Conservation (phyloP, 2,329 filamentous ascomycete genomes). For the Clarireedia sp. region DNA sequence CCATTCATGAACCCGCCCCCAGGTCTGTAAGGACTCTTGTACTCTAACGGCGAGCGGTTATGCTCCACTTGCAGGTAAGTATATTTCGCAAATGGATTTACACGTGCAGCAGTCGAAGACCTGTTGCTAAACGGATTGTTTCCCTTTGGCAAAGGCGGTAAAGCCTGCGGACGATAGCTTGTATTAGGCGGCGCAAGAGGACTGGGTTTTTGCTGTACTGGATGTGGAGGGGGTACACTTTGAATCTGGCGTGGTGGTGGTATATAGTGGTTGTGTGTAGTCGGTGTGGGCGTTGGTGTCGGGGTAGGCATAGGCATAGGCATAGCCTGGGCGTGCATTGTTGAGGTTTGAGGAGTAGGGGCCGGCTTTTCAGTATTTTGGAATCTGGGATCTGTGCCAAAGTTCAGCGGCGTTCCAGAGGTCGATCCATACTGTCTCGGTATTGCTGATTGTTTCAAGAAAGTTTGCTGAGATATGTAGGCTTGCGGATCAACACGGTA, state of each 20-base stretch:
- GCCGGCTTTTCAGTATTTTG: not conserved
- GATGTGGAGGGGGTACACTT: not conserved
- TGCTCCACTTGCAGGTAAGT: conserved; percentile 52
- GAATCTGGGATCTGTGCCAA: conserved; percentile 28
- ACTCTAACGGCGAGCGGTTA: conserved; percentile 48
- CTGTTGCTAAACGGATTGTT: conserved; percentile 22
- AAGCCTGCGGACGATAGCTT: conserved; percentile 14
- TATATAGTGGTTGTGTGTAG: not conserved
- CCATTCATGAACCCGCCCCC: conserved; percentile 53
- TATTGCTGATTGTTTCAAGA: conserved; percentile 24
- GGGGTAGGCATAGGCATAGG: not conserved
- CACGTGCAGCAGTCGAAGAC: not conserved
- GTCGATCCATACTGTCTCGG: conserved; percentile 9
- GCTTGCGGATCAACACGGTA: conserved; percentile 28
- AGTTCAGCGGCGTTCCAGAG: conserved; percentile 19
- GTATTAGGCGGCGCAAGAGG: conserved; percentile 14
- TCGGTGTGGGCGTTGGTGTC: not conserved
- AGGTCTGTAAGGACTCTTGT: conserved; percentile 51
- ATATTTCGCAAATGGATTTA: conserved; percentile 29
- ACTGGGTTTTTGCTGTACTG: not conserved
- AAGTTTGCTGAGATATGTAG: conserved; percentile 28
- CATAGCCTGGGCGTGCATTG: not conserved
- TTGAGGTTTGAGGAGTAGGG: not conserved
- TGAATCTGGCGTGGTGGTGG: conserved; percentile 5
- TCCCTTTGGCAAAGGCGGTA: conserved; percentile 12